Base-by-base conservation (phyloP, 768 basidiomycete genomes). In the Hygrocybe coccinea region DNA sequence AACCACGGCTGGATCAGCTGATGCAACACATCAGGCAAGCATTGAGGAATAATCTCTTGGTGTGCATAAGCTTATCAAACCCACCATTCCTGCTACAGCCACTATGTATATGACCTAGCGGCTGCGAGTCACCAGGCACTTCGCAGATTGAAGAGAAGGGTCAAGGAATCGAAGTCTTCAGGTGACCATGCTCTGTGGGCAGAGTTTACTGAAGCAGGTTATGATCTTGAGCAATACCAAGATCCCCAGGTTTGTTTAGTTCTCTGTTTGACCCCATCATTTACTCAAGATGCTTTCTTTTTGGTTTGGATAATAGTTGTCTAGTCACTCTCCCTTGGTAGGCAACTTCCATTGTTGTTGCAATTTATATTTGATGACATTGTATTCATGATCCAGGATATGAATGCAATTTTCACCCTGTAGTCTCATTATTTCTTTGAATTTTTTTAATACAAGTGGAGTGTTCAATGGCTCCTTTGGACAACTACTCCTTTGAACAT, bases 191-290 rank as follows among this genome's bases (percentile, higher is more conserved):
- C 17, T n/a, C n/a, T 12, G 14, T 24, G 52, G 15, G 45, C 39
- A 29, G 37, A 21, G 10, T 21, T 60, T 3, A 55, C 47, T 3
- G 35, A 36, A 12, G 64, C 66, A 4, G 21, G 11, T 10, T 60
- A 57, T 1, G 71, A 72, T 56, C 69, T 73, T 69, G 61, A 72
- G 52, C 72, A 74, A 50, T 75, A 74, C 56, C 73, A 74, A 56
- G 68, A 75, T 56, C 71, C 71, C 1, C 69, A 75, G 59, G 67
- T 29, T 29, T 29, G 29, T 29, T 29, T n/a, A n/a, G 29, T 29
- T 29, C 29, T 29, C 29, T 29, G 29, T 29, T 29, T 29, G 29
- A 29, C 29, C 8, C 29, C 29, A 8, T 29, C 29, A 29, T 29
- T 29, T 29, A 29, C 29, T 29, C 4, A 29, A 29, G 29, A 29